Evolutionary conservation across 1,139 yeast species (phyloP), one percentile per base, ranked within the genome.

Genomic region (Dujonia santamariae): DNA sequence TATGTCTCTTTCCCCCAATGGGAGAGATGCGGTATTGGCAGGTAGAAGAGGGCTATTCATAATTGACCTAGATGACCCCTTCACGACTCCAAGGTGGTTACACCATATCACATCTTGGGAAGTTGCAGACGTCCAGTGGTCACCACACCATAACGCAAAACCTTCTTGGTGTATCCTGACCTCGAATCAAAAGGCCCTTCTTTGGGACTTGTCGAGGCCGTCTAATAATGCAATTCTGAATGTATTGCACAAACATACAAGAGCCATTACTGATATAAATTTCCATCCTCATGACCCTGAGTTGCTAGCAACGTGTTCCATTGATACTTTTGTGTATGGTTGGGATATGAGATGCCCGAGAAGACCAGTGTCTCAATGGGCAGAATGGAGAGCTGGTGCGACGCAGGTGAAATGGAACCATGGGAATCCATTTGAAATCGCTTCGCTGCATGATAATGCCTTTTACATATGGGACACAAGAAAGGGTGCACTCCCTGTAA

Each of bases 51-150:
- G 98, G 0, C 66, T 92, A 13, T 85, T 81, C 52, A 79, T 92
- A 31, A 81, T 92, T n/a, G 97, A 92, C 57, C 59, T 92, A 31
- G 96, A 92, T 49, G 96, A 92, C 56, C 97, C 97, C 1, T 90
- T 87, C 58, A 80, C 94, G 1, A 88, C 96, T 1, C 98, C 98
- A 0, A 65, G 98, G 39, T 86, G 95, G 88, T 72, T 92, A 19
- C 95, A 82, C 38, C 97, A 92, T 53, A 71, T 80, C 21, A 90
- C 97, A 0, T 81, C 95, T 0, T 94, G 98, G 98, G 97, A 92
- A 56, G 98, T 92, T 2, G 97, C 98, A 0, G 97, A 92, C 54
- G 97, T 90, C 1, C 97, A 92, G 55, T 92, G 98, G 97, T 86
- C 95, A 3, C 97, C 97, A 0, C 75, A 69, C 39, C 95, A 87